phyloP scores from a whole-genome alignment of 257 asterid genomes.

The Coffea canephora region DNA sequence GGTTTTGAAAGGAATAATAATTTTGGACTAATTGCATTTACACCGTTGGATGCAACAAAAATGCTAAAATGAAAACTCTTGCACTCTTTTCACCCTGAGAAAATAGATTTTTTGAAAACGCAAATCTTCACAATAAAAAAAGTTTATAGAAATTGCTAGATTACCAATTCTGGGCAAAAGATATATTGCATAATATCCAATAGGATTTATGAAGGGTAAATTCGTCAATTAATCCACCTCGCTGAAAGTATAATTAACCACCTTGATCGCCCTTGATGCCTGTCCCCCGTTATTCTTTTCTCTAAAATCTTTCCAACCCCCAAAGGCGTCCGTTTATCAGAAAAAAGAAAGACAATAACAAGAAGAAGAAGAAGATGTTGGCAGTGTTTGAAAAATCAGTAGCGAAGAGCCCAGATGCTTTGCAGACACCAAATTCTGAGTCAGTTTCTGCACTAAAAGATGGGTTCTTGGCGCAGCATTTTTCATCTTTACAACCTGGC shows the following conservation, averaged over 20 bases:
- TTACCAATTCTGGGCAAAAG: too few relatives aligned
- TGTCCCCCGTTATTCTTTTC: not conserved
- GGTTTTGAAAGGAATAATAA: too few relatives aligned
- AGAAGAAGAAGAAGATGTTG: slow-evolving; percentile 44
- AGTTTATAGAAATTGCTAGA: too few relatives aligned
- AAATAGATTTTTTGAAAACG: too few relatives aligned
- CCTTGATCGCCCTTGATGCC: not conserved
- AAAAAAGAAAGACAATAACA: not conserved
- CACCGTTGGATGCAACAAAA: too few relatives aligned
- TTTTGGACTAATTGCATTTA: too few relatives aligned
- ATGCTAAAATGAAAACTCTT: too few relatives aligned
- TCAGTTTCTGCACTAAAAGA: slow-evolving; percentile 65
- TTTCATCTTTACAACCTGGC: slow-evolving; percentile 58
- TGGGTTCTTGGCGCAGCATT: slow-evolving; percentile 62
- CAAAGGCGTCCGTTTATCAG: not conserved
- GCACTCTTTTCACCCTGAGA: too few relatives aligned
- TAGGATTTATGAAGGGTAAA: not conserved
- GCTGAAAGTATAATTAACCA: slow-evolving; percentile 5
- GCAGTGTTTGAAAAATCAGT: slow-evolving; percentile 80
- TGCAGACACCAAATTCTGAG: slow-evolving; percentile 46
- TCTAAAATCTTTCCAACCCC: not conserved
- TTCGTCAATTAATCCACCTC: not conserved
- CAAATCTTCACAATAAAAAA: too few relatives aligned
- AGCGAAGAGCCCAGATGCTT: slow-evolving; percentile 86
- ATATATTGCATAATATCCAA: too few relatives aligned